Conservation (phyloP, 306 rosid species). For the Citrullus mucosospermus region DNA sequence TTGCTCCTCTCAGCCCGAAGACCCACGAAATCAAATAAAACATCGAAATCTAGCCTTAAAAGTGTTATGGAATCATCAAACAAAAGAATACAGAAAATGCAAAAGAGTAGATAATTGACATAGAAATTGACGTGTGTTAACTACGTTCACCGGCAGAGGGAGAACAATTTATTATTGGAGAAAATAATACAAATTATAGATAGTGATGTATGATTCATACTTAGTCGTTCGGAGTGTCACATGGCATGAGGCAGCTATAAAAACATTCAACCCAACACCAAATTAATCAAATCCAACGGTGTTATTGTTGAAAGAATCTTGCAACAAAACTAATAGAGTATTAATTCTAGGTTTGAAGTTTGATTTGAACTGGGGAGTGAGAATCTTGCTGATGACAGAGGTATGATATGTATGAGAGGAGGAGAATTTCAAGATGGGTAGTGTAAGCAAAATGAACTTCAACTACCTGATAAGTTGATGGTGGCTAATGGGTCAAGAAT, state of each 20-base stretch:
- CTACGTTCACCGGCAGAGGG: too few species aligned
- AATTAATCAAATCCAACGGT: neutral
- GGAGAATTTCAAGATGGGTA: neutral
- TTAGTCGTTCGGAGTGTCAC: too few species aligned
- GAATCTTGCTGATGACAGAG: neutral
- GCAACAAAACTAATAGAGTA: neutral
- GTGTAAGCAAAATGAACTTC: neutral
- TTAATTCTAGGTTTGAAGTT: neutral
- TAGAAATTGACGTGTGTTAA: too few species aligned
- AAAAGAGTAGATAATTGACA: too few species aligned
- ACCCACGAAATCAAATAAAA: neutral
- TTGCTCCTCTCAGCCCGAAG: too few species aligned
- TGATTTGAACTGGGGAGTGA: neutral
- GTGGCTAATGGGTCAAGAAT: neutral
- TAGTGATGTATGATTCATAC: too few species aligned
- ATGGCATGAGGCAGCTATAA: neutral
- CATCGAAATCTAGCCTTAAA: neutral
- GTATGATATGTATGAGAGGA: neutral
- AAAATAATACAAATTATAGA: too few species aligned
- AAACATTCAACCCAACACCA: neutral
- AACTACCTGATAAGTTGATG: neutral
- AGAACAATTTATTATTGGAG: too few species aligned
- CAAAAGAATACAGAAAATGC: too few species aligned
- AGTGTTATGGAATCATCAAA: too few species aligned
- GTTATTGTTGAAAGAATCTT: too few species aligned